A percentile compares a stretch with the other conserved stretches of the same genome.
phyloP scores from a whole-genome alignment of 2,329 filamentous ascomycete genomes.

The Ambrosiella beaveri region DNA sequence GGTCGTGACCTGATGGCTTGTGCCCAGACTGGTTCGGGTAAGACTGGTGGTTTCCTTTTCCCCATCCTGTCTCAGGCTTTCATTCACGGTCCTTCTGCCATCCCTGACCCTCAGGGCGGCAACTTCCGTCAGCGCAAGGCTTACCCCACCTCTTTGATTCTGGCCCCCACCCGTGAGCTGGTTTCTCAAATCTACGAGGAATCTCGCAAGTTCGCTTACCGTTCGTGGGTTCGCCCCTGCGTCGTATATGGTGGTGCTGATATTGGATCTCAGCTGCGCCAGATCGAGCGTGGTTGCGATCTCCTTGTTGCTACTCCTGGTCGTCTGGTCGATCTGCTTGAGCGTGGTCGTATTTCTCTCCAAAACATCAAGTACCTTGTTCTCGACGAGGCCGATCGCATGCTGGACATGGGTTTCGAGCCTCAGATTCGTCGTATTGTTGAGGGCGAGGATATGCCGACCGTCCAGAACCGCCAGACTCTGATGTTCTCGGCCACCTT shows the following conservation, averaged over 20 bases:
- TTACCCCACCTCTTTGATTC: slow-evolving; percentile 86
- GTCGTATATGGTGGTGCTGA: slow-evolving; percentile 99
- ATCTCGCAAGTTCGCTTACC: slow-evolving; percentile 93
- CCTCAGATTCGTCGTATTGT: slow-evolving; percentile 98
- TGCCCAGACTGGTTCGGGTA: slow-evolving; percentile 98
- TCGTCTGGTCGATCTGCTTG: slow-evolving; percentile 92
- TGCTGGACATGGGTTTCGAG: slow-evolving; percentile 99
- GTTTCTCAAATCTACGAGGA: slow-evolving; percentile 98
- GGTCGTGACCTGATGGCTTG: slow-evolving; percentile 98
- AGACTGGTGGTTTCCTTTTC: slow-evolving; percentile 99
- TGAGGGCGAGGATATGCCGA: slow-evolving; percentile 94
- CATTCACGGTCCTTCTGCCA: slow-evolving; percentile 62
- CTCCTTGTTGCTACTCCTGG: slow-evolving; percentile 92
- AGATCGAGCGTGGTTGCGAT: slow-evolving; percentile 95
- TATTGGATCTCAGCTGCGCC: slow-evolving; percentile 91
- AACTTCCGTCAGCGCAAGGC: slow-evolving; percentile 94
- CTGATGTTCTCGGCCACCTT: slow-evolving; percentile 99
- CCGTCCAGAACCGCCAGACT: slow-evolving; percentile 69
- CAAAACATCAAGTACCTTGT: slow-evolving; percentile 99
- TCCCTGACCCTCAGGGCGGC: slow-evolving; percentile 48
- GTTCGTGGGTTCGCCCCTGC: slow-evolving; percentile 95
- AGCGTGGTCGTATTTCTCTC: slow-evolving; percentile 94
- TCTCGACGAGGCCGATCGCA: slow-evolving; percentile 97
- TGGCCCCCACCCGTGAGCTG: slow-evolving; percentile 93
- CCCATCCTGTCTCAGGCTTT: slow-evolving; percentile 97